Base-by-base conservation (phyloP, 805 yeast genomes). In the Myxozyma neotropica region DNA sequence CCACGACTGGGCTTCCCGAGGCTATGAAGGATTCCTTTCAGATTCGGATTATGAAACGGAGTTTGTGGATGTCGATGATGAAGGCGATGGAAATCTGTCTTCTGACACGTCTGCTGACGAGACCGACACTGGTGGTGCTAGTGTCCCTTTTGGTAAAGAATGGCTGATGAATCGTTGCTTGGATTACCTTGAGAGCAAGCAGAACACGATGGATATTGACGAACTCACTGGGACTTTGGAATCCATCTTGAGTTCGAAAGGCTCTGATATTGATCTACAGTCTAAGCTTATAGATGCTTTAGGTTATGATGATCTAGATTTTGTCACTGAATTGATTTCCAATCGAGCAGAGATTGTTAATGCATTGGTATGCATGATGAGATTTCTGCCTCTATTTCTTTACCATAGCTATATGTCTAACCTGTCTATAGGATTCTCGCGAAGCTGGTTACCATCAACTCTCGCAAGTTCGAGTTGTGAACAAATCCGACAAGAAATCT, bases 291-390 rank as follows among this genome's bases (percentile, higher is more conserved):
- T 89, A 60, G 97, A 91, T 71, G 77, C 89, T 6, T 72, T 94
- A 0, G 99, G 99, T 0, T 87, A 84, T 67, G 96, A 90, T 26
- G 88, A 89, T 69, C 80, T 94, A 61, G 97, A 90, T 55, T 73
- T 92, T 51, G 88, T 92, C 8, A 80, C 90, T 1, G 80, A 78
- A 46, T 73, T 90, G 12, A 71, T 89, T 3, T 80, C 80, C 53
- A 73, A 81, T 39, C 61, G 64, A 39, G 60, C 52, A 5, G 49
- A 24, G 36, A 55, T 67, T 10, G 40, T 38, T 43, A 58, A 31
- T 24, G 42, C 40, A 26, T 48, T 31, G 55, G 50, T 40, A 56
- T 50, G 23, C 27, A 27, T 4, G 23, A n/a, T 24, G 35, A n/a
- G 3, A 4, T 42, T 33, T 27, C 26, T 8, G 10, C 21, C 8